A percentile compares a stretch with the other conserved stretches of the same genome.
phyloP scores from a whole-genome alignment of 495 filamentous ascomycete species.

The Glonium stellatum region DNA sequence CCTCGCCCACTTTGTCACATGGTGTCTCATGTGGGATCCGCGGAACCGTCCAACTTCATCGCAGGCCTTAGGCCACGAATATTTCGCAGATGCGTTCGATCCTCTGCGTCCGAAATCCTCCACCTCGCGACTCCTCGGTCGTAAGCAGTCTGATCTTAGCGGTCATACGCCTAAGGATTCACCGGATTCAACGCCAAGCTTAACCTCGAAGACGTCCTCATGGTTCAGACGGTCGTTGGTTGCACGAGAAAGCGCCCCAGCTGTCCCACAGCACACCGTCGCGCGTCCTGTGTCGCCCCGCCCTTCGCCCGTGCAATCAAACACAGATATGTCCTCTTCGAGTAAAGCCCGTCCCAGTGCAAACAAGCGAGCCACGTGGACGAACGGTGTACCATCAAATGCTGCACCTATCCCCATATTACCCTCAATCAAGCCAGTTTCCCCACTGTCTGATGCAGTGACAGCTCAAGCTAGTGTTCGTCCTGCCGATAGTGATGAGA shows the following conservation, averaged over 20 bases:
- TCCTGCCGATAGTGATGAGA: constrained; percentile 52
- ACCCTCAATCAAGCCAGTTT: constrained; percentile 91
- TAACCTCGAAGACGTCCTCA: constrained; percentile 69
- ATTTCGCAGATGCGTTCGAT: constrained; percentile 92
- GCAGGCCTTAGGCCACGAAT: constrained; percentile 88
- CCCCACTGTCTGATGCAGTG: constrained; percentile 83
- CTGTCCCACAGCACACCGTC: constrained; percentile 41
- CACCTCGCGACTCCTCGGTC: constrained; percentile 70
- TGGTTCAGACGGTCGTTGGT: constrained; percentile 96
- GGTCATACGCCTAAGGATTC: constrained; percentile 56
- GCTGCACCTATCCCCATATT: constrained; percentile 96
- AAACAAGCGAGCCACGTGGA: constrained; percentile 80
- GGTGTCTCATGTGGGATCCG: constrained; percentile 99
- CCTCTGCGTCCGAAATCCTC: constrained; percentile 88
- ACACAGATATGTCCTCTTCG: constrained; percentile 37
- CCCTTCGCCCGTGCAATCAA: constrained; percentile 54
- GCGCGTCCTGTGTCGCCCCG: constrained; percentile 37
- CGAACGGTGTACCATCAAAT: constrained; percentile 62
- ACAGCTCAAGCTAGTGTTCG: constrained; percentile 72
- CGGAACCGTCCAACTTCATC: constrained; percentile 88
- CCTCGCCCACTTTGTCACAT: constrained; percentile 87
- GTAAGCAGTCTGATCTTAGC: constrained; percentile 78
- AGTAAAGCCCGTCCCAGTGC: constrained; percentile 54
- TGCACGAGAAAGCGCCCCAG: constrained; percentile 54
- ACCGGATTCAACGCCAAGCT: constrained; percentile 55